Evolutionary conservation across 2,329 filamentous ascomycete genomes (phyloP), one percentile per base, ranked within the genome.

Genomic region (Hypoxylon rubiginosum): DNA sequence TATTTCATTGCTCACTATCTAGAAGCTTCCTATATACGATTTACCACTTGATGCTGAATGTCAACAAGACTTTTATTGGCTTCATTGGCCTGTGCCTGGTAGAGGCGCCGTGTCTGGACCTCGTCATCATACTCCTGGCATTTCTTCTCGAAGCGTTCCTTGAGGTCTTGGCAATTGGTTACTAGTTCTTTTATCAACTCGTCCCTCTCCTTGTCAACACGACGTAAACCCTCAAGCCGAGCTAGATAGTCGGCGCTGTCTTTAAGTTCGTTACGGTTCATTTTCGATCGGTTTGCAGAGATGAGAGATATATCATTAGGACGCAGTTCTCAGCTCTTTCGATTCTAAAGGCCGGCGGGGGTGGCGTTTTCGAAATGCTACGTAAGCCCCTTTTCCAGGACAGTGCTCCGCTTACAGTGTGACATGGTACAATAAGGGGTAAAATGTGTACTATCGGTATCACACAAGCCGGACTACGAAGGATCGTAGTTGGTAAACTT

Each of bases 161-260:
- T 55, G 8, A 69, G 63, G 10, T 66, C 53, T n/a, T 64, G 43
- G 13, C 58, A 61, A 24, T 64, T 64, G 24, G 49, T 39, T 36
- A 66, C 45, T 52, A 69, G 50, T 11, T 66, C 63, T 48, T 64
- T 66, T 48, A 66, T 54, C 49, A 69, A 48, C 32, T 66, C 60
- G 3, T 69, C 59, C 28, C 66, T 60, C 11, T 69, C 63, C 21
- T 69, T 45, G 30, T 69, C 66, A 26, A 64, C 36, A 15, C 39
- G 51, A 21, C 46, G 52, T n/a, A 66, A 69, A 50, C 41, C 32
- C 32, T 69, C 49, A 36, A 69, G 54, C 24, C 63, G 66, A 13
- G 66, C 49, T 46, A 64, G 17, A 56, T 69, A 69, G 26, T 15
- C 19, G 10, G 5, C 32, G 56, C 52, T 21, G 39, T 32, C 17